These are phyloP conservation scores for Trichoderma sp. DNA, from an alignment of 2,329 filamentous ascomycete species.

Conservation along the genomic window DNA sequence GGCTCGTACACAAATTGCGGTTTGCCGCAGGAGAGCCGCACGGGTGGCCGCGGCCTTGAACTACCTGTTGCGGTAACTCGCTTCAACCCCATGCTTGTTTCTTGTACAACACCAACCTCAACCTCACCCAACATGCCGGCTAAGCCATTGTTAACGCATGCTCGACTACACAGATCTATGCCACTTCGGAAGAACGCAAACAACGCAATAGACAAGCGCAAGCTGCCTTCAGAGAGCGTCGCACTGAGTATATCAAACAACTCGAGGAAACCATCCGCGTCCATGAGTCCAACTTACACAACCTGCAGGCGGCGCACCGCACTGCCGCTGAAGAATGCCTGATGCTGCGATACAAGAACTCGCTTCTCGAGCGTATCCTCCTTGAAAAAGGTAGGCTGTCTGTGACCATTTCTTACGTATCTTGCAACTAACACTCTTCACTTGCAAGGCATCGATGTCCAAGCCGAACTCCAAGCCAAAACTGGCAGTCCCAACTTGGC, in stretches of 20 bases:
- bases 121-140: not conserved
- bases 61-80: constrained; percentile 12
- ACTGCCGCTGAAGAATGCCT: constrained; percentile 94
- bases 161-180: constrained; percentile 73
- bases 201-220: constrained; percentile 96
- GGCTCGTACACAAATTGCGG: not conserved
- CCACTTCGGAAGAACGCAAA: constrained; percentile 97
- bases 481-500: constrained; percentile 81
- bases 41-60: not conserved
- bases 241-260: constrained; percentile 99
- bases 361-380: constrained; percentile 88
- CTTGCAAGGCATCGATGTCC: constrained; percentile 83
- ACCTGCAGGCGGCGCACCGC: constrained; percentile 89
- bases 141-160: constrained; percentile 24
- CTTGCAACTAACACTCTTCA: not conserved
- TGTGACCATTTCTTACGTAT: not conserved
- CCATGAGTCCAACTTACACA: constrained; percentile 92
- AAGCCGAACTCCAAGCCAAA: constrained; percentile 91
- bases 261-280: constrained; percentile 96
- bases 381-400: constrained; percentile 79
- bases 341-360: constrained; percentile 99
- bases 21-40: not conserved
- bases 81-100: not conserved
- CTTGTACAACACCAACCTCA: not conserved
- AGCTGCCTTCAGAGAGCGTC: constrained; percentile 92